A percentile compares a stretch with the other conserved stretches of the same genome.
phyloP scores from a whole-genome alignment of 352 stramenopile species.

The Globisporangium mamillatum region DNA sequence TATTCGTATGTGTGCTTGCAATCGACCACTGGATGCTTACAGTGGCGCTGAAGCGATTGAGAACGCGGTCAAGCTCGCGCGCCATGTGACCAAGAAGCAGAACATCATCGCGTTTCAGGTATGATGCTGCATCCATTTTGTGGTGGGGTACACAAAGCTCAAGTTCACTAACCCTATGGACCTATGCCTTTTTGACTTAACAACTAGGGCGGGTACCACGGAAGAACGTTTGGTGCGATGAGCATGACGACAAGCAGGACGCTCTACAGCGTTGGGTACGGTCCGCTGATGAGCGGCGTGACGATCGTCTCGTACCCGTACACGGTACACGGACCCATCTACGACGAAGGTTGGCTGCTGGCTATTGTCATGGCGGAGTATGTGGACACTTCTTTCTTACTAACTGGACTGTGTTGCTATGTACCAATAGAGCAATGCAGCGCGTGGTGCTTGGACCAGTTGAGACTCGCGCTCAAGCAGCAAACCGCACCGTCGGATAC shows the following conservation, averaged over 20 bases:
- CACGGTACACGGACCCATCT: conserved; percentile 45
- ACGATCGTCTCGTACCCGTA: conserved; percentile 89
- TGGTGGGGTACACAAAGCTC: background rate
- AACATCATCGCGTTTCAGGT: conserved; percentile 90
- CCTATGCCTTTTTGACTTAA: background rate
- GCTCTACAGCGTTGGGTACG: conserved; percentile 86
- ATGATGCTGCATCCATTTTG: background rate
- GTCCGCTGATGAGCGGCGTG: conserved; percentile 80
- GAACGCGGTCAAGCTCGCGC: conserved; percentile 91
- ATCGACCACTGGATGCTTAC: background rate
- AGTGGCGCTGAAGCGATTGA: conserved; percentile 91
- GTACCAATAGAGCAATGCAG: conserved; percentile 40
- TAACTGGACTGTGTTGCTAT: background rate
- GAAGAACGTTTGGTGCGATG: conserved; percentile 90
- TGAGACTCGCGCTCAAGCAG: conserved; percentile 77
- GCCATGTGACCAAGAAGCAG: conserved; percentile 84
- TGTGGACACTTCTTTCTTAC: background rate
- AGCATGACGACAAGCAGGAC: conserved; percentile 91
- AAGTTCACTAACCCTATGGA: background rate
- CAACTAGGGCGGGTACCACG: conserved; percentile 84
- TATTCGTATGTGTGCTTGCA: background rate
- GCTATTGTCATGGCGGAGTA: background rate
- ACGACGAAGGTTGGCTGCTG: conserved; percentile 42
- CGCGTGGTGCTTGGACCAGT: conserved; percentile 76
- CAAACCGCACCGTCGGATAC: conserved; percentile 60